Percentiles rank a stretch among this genome's conserved stretches.
Evolutionary conservation across 2,329 filamentous ascomycete genomes (phyloP).

Genomic region (Trichoderma harzianum): DNA sequence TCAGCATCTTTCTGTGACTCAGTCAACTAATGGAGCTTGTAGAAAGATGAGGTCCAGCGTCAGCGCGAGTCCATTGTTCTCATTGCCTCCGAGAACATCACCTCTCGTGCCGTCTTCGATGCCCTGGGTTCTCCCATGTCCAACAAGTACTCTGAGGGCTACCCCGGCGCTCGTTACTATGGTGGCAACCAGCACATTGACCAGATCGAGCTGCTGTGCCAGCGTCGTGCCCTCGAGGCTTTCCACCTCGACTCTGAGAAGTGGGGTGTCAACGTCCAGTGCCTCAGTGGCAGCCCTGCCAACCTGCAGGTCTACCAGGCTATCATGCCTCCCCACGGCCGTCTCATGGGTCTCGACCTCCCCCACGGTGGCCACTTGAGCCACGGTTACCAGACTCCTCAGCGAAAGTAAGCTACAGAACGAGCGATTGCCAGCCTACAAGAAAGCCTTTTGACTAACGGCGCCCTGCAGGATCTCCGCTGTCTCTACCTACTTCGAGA

Average conservation of each 20-base stretch:
- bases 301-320: slow-evolving; percentile 99
- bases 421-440: background rate
- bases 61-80: slow-evolving; percentile 98
- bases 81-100: slow-evolving; percentile 99
- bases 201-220: slow-evolving; percentile 90
- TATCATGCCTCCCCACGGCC: slow-evolving; percentile 90
- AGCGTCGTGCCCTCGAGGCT: slow-evolving; percentile 85
- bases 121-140: slow-evolving; percentile 92
- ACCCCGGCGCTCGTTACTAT: slow-evolving; percentile 97
- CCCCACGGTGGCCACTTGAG: slow-evolving; percentile 92
- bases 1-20: background rate
- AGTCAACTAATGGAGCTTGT: slow-evolving; percentile 18
- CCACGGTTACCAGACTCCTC: slow-evolving; percentile 95
- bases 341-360: slow-evolving; percentile 93
- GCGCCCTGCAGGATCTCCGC: slow-evolving; percentile 71
- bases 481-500: slow-evolving; percentile 99
- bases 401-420: slow-evolving; percentile 68
- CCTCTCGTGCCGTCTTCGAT: slow-evolving; percentile 95
- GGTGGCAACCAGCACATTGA: slow-evolving; percentile 99
- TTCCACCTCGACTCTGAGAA: slow-evolving; percentile 83
- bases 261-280: slow-evolving; percentile 99
- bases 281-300: slow-evolving; percentile 86
- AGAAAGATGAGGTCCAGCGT: slow-evolving; percentile 92
- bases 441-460: background rate
- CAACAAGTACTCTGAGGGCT: slow-evolving; percentile 99